Conservation (phyloP, 1,284 basidiomycete species). For the Psilocybe mexicana region DNA sequence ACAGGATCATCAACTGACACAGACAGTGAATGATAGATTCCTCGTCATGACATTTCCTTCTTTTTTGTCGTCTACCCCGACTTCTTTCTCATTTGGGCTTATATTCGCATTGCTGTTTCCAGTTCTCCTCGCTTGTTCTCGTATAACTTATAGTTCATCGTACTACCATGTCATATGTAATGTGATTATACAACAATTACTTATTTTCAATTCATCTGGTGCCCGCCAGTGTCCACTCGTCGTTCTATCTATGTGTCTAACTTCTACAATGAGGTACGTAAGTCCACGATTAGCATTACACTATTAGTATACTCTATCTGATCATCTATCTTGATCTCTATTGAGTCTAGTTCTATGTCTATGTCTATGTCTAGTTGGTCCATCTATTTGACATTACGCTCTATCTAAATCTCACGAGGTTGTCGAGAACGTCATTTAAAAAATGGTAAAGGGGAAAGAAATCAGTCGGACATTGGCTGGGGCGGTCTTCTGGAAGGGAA, state of each 20-base stretch:
- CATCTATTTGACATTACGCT: too few relatives aligned
- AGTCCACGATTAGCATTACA: too few relatives aligned
- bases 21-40: constrained; percentile 16
- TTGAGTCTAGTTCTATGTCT: too few relatives aligned
- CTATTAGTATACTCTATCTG: too few relatives aligned
- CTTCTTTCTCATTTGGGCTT: background rate
- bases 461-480: background rate
- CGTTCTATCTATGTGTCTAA: too few relatives aligned
- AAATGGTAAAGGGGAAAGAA: background rate
- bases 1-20: constrained; percentile 29
- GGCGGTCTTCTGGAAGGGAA: constrained; percentile 39
- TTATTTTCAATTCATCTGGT: background rate
- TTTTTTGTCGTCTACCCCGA: background rate
- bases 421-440: background rate
- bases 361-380: too few relatives aligned
- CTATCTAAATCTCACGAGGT: too few relatives aligned
- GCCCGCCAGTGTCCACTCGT: background rate
- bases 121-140: constrained; percentile 17
- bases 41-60: background rate
- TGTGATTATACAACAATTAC: background rate
- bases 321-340: too few relatives aligned
- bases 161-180: constrained; percentile 1
- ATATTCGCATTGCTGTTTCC: constrained; percentile 12
- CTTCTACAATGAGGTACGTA: too few relatives aligned
- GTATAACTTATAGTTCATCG: constrained; percentile 1